A percentile compares a stretch with the other conserved stretches of the same genome.
Evolutionary conservation across 495 filamentous ascomycete species (phyloP).

Genomic region (Parmelia sp.): DNA sequence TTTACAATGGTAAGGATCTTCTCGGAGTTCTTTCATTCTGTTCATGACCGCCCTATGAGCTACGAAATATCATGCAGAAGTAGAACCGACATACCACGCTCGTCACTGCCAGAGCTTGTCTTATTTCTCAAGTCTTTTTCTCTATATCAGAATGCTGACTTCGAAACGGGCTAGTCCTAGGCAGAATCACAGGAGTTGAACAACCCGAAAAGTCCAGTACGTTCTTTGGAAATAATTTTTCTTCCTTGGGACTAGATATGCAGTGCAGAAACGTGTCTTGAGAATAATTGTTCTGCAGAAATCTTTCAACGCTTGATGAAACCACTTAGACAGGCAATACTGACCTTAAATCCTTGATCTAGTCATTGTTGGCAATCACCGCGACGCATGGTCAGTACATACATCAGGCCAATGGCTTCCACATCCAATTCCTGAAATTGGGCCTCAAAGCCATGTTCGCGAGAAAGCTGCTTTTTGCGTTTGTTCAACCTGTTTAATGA

Average conservation of each 20-base stretch:
- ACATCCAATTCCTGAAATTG: neutral
- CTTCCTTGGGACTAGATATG: neutral
- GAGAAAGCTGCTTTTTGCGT: neutral
- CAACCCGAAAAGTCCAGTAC: conserved; percentile 64
- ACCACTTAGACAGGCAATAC: neutral
- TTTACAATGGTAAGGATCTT: conserved; percentile 57
- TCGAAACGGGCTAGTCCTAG: conserved; percentile 47
- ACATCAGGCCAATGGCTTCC: neutral
- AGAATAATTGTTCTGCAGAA: neutral
- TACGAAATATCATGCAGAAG: too few species aligned
- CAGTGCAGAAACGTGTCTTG: neutral
- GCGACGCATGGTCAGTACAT: conserved; percentile 64
- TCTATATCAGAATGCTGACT: too few species aligned
- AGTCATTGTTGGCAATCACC: conserved; percentile 85
- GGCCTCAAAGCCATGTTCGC: neutral
- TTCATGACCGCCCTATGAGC: too few species aligned
- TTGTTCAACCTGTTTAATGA: neutral
- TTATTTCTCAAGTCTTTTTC: too few species aligned
- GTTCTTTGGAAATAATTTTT: neutral
- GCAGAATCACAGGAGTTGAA: conserved; percentile 73
- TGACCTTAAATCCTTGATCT: neutral
- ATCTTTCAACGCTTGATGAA: neutral
- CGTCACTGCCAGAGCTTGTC: too few species aligned
- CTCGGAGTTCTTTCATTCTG: too few species aligned
- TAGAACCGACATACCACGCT: too few species aligned